These are phyloP conservation scores for Apiospora saccharicola DNA, from an alignment of 2,329 filamentous ascomycete species.

Conservation along the genomic window DNA sequence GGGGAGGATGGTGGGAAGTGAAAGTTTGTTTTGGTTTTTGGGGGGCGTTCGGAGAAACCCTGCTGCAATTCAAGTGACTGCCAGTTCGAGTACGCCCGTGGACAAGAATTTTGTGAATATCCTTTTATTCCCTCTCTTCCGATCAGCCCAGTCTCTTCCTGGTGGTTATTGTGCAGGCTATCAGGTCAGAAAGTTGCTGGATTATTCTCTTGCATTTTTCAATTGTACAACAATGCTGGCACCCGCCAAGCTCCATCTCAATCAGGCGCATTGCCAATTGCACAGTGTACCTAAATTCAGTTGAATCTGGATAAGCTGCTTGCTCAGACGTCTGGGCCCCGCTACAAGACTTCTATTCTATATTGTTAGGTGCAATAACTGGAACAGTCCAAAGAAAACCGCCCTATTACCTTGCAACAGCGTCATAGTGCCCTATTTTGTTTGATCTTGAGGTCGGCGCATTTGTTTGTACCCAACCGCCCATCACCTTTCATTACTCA, in stretches of 20 bases:
- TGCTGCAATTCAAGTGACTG: not conserved
- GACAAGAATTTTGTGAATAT: not conserved
- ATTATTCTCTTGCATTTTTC: not conserved
- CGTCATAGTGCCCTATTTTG: not conserved
- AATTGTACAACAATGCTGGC: not conserved
- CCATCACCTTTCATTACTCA: not conserved
- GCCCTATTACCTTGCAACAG: not conserved
- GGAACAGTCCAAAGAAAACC: not conserved
- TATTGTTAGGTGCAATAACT: not conserved
- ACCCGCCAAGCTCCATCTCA: not conserved
- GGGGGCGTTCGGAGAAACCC: not conserved
- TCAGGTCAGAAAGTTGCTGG: not conserved
- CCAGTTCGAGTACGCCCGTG: slow-evolving; percentile 8
- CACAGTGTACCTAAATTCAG: not conserved
- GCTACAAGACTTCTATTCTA: not conserved
- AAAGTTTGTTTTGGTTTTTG: not conserved
- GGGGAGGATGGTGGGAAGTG: slow-evolving; percentile 26
- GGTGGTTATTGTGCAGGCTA: not conserved
- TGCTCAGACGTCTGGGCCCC: not conserved
- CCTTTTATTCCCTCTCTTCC: not conserved
- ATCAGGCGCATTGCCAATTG: not conserved
- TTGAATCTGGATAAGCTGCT: not conserved
- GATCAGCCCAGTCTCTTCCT: not conserved
- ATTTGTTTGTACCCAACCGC: not conserved
- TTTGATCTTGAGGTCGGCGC: not conserved